Base-by-base conservation (phyloP, 208 protist genomes). In the Blechomonas ayalai region DNA sequence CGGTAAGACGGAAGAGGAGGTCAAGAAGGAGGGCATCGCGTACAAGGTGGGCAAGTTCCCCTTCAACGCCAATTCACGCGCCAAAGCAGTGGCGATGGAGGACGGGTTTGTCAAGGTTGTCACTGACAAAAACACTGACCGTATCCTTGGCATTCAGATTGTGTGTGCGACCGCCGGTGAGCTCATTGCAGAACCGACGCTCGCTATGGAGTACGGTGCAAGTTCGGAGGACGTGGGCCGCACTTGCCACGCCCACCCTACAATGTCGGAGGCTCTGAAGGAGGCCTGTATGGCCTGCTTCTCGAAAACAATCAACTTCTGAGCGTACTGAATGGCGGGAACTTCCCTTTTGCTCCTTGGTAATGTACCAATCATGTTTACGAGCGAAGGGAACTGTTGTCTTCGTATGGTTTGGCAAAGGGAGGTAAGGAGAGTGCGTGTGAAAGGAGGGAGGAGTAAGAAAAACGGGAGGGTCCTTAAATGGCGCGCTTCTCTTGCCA, bases 191-290 rank as follows among this genome's bases (percentile, higher is more conserved):
- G 97, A 99, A 81, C 74, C 80, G 19, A 80, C 86, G n/a, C 81
- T 99, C 4, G 97, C 93, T 29, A 97, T 99, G 76, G 97, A 99
- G 77, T 99, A 99, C 82, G 97, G 96, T 52, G 97, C 95, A 6
- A 93, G 80, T 37, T 79, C 81, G 28, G 97, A 99, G 78, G 97
- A 99, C 60, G 74, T 99, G 19, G 98, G 90, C 23, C 86, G 97
- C 63, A 98, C 97, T 9, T 99, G 97, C 82, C 98, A 99, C 73
- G 97, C 97, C 25, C 98, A 99, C 82, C 98, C 98, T 43, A 99
- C 97, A 8, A 81, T 99, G 57, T 88, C 73, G 16, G 98, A 99
- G 85, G 98, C 97, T 19, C 71, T 99, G 49, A 98, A 99, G 79
- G 98, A 99, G 85, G 97, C 98, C 19, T 96, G 90, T 57, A 95